Base-by-base conservation (phyloP, 108 stramenopile genomes). In the Nitzschia putrida region DNA sequence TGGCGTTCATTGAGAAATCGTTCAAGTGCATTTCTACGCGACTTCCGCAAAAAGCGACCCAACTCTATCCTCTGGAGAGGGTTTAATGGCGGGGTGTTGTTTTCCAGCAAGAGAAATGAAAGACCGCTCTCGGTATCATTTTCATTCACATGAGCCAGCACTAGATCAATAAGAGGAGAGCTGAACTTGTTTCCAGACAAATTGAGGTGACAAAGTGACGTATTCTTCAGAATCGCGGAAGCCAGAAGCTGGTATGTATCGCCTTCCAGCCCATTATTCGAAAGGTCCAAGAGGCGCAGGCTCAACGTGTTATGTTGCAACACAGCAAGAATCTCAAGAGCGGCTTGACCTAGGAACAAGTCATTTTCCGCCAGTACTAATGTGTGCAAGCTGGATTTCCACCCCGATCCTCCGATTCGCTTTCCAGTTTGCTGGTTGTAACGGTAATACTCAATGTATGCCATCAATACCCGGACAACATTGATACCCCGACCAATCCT, bases 121-220 rank as follows among this genome's bases (percentile, higher is more conserved):
- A 88, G 49, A 9, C 79, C 64, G 12, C 53, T 61, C 10, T 81
- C 79, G 8, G 69, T 61, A 37, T 79, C 76, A 13, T 43, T 34
- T 34, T 57, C 52, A 41, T 56, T 63, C 16, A 79, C 66, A 16
- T 76, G 61, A 3, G 71, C 45, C 6, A 83, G 49, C 47, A 83
- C 60, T 5, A 53, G 38, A 68, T 84, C 80, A 37, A 85, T 57
- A 0, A 72, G 49, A 7, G 60, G 58, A 8, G 60, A 8, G 58
- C 64, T 72, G 68, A 88, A 81, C 49, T 66, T 71, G 57, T 88
- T 88, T 18, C 58, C 63, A 10, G 87, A 88, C 14, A 88, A 76
- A 60, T 88, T 75, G 25, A 88, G 67, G 61, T 81, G 69, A 9
- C 53, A 51, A 8, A 85, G 61, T 51, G 69, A 53, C 11, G 84